These are phyloP conservation scores for Elasticomyces elasticus DNA, from an alignment of 495 filamentous ascomycete genomes.

Conservation along the genomic window DNA sequence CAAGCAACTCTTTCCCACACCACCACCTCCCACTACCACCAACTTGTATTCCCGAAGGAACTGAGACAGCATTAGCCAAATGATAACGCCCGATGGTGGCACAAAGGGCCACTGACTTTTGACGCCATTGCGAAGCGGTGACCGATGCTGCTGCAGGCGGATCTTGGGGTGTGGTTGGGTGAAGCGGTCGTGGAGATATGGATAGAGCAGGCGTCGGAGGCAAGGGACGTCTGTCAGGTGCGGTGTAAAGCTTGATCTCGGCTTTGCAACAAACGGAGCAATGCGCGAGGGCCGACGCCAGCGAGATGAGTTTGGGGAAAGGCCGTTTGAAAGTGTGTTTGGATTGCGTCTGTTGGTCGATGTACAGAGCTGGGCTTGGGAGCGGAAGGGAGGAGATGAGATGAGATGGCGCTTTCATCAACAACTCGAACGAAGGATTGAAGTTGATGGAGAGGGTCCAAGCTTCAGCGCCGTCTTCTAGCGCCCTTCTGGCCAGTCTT, in stretches of 20 bases:
- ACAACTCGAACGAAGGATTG: too few species aligned
- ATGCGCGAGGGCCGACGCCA: background rate
- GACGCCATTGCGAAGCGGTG: slow-evolving; percentile 20
- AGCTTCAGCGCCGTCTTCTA: too few species aligned
- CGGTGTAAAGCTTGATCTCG: background rate
- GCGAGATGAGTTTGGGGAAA: background rate
- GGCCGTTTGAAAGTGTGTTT: too few species aligned
- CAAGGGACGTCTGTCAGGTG: background rate
- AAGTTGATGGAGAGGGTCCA: too few species aligned
- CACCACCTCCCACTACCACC: slow-evolving; percentile 94
- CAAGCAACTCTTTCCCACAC: slow-evolving; percentile 97
- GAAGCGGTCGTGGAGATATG: background rate
- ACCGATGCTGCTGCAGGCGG: background rate
- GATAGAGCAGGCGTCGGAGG: background rate
- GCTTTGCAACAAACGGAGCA: background rate
- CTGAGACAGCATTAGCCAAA: slow-evolving; percentile 38
- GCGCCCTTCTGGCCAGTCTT: too few species aligned
- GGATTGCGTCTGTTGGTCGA: too few species aligned
- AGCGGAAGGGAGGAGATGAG: too few species aligned
- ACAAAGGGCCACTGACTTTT: slow-evolving; percentile 15
- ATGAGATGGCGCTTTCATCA: too few species aligned
- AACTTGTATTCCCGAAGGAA: slow-evolving; percentile 98
- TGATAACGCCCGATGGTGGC: background rate
- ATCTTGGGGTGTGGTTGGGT: background rate
- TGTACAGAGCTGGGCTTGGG: too few species aligned